Percentiles rank a stretch among this genome's conserved stretches.
phyloP scores from a whole-genome alignment of 495 filamentous ascomycete species.

The Daldinia decipiens region DNA sequence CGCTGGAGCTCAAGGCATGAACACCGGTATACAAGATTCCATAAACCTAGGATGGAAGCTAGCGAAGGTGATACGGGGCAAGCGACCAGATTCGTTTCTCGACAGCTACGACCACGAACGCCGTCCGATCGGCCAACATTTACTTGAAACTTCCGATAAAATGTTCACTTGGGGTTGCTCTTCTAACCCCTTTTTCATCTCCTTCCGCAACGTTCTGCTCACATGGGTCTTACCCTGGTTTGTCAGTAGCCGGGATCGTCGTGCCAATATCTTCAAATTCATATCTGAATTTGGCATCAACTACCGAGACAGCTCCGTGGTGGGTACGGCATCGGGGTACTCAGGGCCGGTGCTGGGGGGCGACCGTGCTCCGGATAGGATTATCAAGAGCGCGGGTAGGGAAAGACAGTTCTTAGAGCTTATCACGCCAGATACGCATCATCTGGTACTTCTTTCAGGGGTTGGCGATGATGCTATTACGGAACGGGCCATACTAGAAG shows the following conservation, averaged over 20 bases:
- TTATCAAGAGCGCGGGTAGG: slow-evolving; percentile 20
- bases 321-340: slow-evolving; percentile 24
- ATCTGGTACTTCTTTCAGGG: slow-evolving; percentile 46
- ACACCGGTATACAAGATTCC: slow-evolving; percentile 67
- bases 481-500: slow-evolving; percentile 26
- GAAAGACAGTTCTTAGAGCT: slow-evolving; percentile 39
- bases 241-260: slow-evolving; percentile 25
- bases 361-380: slow-evolving; percentile 45
- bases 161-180: slow-evolving; percentile 51
- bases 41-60: slow-evolving; percentile 69
- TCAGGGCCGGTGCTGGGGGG: slow-evolving; percentile 41
- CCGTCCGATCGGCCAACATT: slow-evolving; percentile 46
- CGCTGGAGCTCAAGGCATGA: slow-evolving; percentile 68
- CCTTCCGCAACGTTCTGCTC: slow-evolving; percentile 49
- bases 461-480: slow-evolving; percentile 16
- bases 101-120: slow-evolving; percentile 53
- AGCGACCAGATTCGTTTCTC: slow-evolving; percentile 42
- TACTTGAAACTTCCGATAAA: slow-evolving; percentile 50
- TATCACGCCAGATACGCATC: slow-evolving; percentile 28
- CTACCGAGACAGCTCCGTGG: slow-evolving; percentile 49
- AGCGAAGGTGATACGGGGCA: slow-evolving; percentile 45
- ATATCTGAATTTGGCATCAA: slow-evolving; percentile 53
- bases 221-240: slow-evolving; percentile 51
- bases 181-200: slow-evolving; percentile 42
- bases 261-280: slow-evolving; percentile 46